phyloP scores from a whole-genome alignment of 2,329 filamentous ascomycete species.

The Xylariales sp. region DNA sequence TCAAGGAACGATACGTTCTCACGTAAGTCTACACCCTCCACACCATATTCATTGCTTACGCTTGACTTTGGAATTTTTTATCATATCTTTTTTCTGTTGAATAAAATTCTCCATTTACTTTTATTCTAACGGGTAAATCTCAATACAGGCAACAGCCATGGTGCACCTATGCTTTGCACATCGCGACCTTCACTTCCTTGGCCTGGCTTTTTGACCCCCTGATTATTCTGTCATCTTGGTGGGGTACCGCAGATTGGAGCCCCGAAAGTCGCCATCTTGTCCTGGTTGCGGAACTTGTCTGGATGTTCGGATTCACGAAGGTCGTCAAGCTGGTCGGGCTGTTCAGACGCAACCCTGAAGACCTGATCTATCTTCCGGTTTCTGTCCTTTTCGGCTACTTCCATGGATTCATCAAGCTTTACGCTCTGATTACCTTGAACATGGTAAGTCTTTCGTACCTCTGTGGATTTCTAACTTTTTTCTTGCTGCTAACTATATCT shows the following conservation, averaged over 20 bases:
- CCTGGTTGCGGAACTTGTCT: slow-evolving; percentile 59
- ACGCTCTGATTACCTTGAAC: slow-evolving; percentile 76
- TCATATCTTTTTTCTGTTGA: too few species aligned
- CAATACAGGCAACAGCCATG: slow-evolving; percentile 65
- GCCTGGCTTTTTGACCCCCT: slow-evolving; percentile 75
- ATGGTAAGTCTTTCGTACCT: slow-evolving; percentile 56
- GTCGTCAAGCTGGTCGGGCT: slow-evolving; percentile 86
- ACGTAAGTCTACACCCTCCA: slow-evolving; percentile 56
- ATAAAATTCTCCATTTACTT: too few species aligned
- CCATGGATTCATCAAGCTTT: slow-evolving; percentile 88
- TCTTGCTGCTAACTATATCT: slow-evolving; percentile 9
- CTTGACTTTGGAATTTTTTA: too few species aligned
- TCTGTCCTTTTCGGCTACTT: slow-evolving; percentile 90
- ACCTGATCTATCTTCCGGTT: slow-evolving; percentile 75
- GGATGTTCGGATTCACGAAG: slow-evolving; percentile 81
- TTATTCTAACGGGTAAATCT: background rate
- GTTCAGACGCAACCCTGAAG: slow-evolving; percentile 77
- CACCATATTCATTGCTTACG: slow-evolving; percentile 1
- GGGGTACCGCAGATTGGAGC: slow-evolving; percentile 61
- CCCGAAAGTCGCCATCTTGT: slow-evolving; percentile 46
- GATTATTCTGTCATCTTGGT: slow-evolving; percentile 65
- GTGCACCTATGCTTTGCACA: slow-evolving; percentile 89
- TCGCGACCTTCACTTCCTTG: slow-evolving; percentile 88
- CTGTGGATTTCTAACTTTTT: background rate
- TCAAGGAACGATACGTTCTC: slow-evolving; percentile 80